Percentiles rank a stretch among this genome's conserved stretches.
These are phyloP conservation scores for Candida awuae DNA, from an alignment of 805 yeast species.

Conservation along the genomic window DNA sequence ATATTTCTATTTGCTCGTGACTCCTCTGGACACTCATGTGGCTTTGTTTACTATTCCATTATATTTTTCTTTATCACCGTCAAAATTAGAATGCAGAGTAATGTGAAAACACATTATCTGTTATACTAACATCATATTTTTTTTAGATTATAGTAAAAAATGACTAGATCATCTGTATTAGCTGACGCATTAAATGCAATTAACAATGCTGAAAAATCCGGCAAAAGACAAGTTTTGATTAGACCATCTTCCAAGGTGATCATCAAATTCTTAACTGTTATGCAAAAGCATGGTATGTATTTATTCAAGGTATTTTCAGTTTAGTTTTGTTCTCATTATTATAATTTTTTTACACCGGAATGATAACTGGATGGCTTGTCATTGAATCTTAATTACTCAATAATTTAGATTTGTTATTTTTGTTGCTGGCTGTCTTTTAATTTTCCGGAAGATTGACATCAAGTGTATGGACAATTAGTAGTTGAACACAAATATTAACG, in stretches of 20 bases:
- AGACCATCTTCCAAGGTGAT: conserved; percentile 99
- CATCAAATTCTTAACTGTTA: conserved; percentile 92
- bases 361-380: conserved; percentile 98
- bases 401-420: conserved; percentile 21
- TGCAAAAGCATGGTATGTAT: conserved; percentile 90
- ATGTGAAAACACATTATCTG: not conserved
- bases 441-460: conserved; percentile 73
- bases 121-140: conserved; percentile 4
- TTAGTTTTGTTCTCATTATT: not conserved
- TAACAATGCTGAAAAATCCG: conserved; percentile 99
- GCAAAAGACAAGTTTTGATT: conserved; percentile 97
- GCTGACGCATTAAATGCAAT: conserved; percentile 98
- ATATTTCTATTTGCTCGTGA: conserved; percentile 30
- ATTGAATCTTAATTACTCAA: conserved; percentile 32
- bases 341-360: conserved; percentile 50
- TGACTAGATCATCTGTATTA: conserved; percentile 98
- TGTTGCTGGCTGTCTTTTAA: conserved; percentile 97
- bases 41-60: conserved; percentile 21
- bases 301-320: not conserved
- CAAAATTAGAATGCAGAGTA: conserved; percentile 8
- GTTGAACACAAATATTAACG: not conserved
- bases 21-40: conserved; percentile 44
- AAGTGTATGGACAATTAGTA: conserved; percentile 10
- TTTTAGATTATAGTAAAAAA: conserved; percentile 32
- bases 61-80: too few species aligned